Conservation (phyloP, 2,329 filamentous ascomycete genomes). For the Botrytis porri region DNA sequence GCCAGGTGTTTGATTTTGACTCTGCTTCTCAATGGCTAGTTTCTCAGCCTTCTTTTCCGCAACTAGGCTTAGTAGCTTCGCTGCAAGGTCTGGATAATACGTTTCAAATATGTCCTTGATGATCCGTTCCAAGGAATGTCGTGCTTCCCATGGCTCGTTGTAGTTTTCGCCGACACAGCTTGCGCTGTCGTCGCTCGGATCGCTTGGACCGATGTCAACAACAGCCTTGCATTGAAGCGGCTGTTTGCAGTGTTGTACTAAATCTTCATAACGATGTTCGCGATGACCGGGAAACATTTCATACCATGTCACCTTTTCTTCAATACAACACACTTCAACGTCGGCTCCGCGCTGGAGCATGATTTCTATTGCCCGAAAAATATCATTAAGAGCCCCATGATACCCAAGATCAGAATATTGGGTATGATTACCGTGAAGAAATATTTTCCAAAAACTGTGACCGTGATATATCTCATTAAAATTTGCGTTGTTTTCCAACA, state of each 20-base stretch:
- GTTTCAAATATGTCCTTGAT: too few relatives aligned
- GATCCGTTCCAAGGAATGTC: too few relatives aligned
- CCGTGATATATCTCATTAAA: neutral
- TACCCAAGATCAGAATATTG: too few relatives aligned
- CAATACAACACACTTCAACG: neutral
- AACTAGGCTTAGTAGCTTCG: neutral
- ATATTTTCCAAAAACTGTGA: neutral
- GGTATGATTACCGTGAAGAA: neutral
- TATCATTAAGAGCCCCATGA: accelerated
- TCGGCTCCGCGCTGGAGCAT: neutral
- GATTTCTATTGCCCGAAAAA: neutral
- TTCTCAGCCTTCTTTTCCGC: neutral
- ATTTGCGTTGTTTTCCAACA: neutral
- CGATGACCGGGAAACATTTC: too few relatives aligned
- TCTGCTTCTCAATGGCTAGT: neutral
- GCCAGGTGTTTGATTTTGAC: neutral
- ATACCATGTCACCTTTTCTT: too few relatives aligned
- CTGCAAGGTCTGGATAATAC: accelerated
- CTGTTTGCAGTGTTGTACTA: too few relatives aligned
- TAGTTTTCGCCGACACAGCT: too few relatives aligned
- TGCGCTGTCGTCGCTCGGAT: too few relatives aligned
- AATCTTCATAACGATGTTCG: accelerated
- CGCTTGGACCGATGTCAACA: too few relatives aligned
- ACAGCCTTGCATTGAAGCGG: too few relatives aligned
- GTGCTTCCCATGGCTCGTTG: too few relatives aligned